A percentile compares a stretch with the other conserved stretches of the same genome.
phyloP scores from a whole-genome alignment of 306 rosid genomes.

The Pyrus bretschneideri region DNA sequence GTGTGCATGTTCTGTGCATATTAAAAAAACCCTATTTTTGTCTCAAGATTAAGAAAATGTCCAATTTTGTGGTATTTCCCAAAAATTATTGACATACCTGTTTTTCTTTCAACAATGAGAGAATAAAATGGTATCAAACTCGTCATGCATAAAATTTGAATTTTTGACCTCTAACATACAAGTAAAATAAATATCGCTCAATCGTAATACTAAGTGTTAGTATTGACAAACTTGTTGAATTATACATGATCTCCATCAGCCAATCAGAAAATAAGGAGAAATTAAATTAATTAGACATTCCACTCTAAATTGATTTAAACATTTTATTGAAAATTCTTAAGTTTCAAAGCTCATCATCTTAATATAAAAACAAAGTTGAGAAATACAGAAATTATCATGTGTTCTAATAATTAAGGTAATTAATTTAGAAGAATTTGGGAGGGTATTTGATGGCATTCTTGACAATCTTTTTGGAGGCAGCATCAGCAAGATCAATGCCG shows the following conservation, averaged over 20 bases:
- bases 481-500: constrained; percentile 39
- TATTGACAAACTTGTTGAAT: too few species aligned
- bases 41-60: too few species aligned
- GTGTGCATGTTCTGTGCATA: too few species aligned
- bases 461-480: constrained; percentile 39
- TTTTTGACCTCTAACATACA: not conserved
- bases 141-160: too few species aligned
- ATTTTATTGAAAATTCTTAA: not conserved
- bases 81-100: too few species aligned
- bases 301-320: not conserved
- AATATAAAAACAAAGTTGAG: not conserved
- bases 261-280: not conserved
- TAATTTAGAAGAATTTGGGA: not conserved
- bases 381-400: not conserved
- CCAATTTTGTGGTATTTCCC: too few species aligned
- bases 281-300: too few species aligned
- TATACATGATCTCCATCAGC: not conserved
- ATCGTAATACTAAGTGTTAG: too few species aligned
- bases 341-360: not conserved
- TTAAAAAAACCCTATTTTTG: too few species aligned
- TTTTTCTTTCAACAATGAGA: too few species aligned
- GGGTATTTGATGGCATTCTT: constrained; percentile 51
- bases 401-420: not conserved
- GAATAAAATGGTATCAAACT: not conserved
- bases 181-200: too few species aligned